Evolutionary conservation across 352 stramenopile species (phyloP), one percentile per base, ranked within the genome.

Genomic region (Pythium apleroticum): DNA sequence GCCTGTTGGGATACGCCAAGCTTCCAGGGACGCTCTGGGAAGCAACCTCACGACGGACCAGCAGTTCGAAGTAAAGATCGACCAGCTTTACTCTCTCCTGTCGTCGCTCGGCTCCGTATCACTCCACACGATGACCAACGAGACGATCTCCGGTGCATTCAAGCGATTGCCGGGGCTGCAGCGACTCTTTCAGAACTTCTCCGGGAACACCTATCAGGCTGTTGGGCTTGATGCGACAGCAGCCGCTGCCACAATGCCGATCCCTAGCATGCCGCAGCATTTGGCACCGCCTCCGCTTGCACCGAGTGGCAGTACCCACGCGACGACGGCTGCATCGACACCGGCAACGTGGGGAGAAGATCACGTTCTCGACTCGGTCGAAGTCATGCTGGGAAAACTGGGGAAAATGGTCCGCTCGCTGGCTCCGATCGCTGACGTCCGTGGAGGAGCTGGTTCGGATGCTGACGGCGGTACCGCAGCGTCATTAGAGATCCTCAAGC

Each of bases 391-490:
- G 33, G 60, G 67, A 14, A 88, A 89, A 53, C 53, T 89, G 14
- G 74, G 77, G 57, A 87, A 82, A 35, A 83, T 90, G 54, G 76
- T 90, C 48, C 79, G 79, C 22, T 83, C 68, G 22, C 72, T 90
- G n/a, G 76, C 72, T 24, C 71, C 74, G 14, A 62, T 90, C 7
- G 59, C 76, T 0, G 75, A 78, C 20, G 68, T 72, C 28, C 35
- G 64, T 19, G 60, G 65, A 39, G 65, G 62, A 12, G 53, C n/a
- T 2, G 59, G 14, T 41, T 55, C 46, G 9, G 71, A 22, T 1
- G 52, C 46, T 8, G 71, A 22, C 2, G 27, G 24, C 7, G 14
- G 8, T 19, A 55, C 8, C 15, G 20, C 20, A 2, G 45, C 69
- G 24, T 80, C 60, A 1, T 52, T 71, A 20, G 69, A 88, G 46